Percentiles rank a stretch among this genome's conserved stretches.
These are phyloP conservation scores for Hyphopichia homilentoma DNA, from an alignment of 805 yeast species.

Conservation along the genomic window DNA sequence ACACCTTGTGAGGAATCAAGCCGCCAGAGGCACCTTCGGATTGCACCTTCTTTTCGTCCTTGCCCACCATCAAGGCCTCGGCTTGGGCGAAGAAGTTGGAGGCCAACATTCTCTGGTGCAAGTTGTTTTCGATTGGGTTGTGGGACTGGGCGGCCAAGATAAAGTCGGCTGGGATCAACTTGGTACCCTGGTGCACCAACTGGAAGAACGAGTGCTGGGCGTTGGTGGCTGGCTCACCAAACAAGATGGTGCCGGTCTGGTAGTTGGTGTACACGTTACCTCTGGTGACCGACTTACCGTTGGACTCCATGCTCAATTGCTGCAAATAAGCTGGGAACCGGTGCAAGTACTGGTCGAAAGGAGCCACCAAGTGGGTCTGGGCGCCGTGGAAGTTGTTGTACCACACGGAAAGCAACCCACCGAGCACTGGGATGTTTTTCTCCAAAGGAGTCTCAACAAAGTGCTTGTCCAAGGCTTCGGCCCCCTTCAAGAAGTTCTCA, in stretches of 20 bases:
- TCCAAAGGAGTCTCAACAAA: conserved; percentile 80
- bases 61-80: conserved; percentile 96
- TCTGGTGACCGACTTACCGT: conserved; percentile 96
- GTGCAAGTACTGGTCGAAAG: conserved; percentile 98
- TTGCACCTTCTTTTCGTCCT: conserved; percentile 76
- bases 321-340: conserved; percentile 99
- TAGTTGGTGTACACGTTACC: conserved; percentile 87
- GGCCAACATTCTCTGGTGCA: conserved; percentile 98
- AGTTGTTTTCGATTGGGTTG: conserved; percentile 91
- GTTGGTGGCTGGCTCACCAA: conserved; percentile 98
- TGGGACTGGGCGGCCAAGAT: conserved; percentile 96
- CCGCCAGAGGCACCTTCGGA: conserved; percentile 86
- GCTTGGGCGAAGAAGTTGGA: conserved; percentile 98
- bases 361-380: conserved; percentile 97
- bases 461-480: conserved; percentile 94
- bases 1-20: conserved; percentile 91
- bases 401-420: conserved; percentile 95
- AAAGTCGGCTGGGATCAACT: conserved; percentile 95
- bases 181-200: conserved; percentile 98
- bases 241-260: conserved; percentile 92
- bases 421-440: conserved; percentile 87
- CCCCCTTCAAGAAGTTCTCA: conserved; percentile 90
- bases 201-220: conserved; percentile 99
- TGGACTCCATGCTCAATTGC: conserved; percentile 98
- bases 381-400: conserved; percentile 98